phyloP scores from a whole-genome alignment of 768 basidiomycete species.

The Kwoniella botswanensis region DNA sequence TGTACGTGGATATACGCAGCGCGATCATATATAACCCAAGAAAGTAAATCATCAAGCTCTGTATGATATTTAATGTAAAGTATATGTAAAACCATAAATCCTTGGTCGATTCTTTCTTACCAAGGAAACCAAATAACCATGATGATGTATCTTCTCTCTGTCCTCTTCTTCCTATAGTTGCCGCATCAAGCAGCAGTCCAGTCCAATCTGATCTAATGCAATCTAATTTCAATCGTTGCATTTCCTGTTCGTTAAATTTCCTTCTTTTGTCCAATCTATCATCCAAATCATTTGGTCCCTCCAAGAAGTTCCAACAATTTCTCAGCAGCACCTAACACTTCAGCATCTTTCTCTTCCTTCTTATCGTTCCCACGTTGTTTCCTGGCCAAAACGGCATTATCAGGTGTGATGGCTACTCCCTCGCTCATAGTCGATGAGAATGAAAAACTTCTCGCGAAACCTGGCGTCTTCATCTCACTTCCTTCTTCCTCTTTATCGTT shows the following conservation, averaged over 20 bases:
- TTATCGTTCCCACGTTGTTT: background rate
- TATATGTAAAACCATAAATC: too few species aligned
- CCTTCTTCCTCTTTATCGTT: conserved; percentile 1
- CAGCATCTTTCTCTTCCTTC: conserved; percentile 20
- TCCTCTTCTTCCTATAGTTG: background rate
- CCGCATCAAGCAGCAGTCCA: conserved; percentile 1
- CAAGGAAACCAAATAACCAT: too few species aligned
- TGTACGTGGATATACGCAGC: too few species aligned
- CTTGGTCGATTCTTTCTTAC: too few species aligned
- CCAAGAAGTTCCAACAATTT: conserved; percentile 30
- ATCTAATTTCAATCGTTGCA: too few species aligned
- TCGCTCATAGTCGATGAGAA: conserved; percentile 19
- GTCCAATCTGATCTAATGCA: too few species aligned
- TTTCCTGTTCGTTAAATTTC: background rate
- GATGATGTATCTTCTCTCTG: too few species aligned
- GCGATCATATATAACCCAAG: too few species aligned
- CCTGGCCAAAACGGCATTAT: conserved; percentile 12
- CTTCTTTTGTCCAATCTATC: background rate
- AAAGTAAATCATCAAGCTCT: too few species aligned
- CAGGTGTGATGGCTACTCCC: conserved; percentile 15
- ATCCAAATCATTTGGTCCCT: background rate
- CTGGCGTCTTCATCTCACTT: conserved; percentile 24
- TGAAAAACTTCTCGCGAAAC: conserved; percentile 21
- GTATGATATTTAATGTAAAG: too few species aligned
- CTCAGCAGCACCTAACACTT: conserved; percentile 29